Evolutionary conservation across 2,329 filamentous ascomycete genomes (phyloP), one percentile per base, ranked within the genome.

Genomic region (Ilyonectria destructans): DNA sequence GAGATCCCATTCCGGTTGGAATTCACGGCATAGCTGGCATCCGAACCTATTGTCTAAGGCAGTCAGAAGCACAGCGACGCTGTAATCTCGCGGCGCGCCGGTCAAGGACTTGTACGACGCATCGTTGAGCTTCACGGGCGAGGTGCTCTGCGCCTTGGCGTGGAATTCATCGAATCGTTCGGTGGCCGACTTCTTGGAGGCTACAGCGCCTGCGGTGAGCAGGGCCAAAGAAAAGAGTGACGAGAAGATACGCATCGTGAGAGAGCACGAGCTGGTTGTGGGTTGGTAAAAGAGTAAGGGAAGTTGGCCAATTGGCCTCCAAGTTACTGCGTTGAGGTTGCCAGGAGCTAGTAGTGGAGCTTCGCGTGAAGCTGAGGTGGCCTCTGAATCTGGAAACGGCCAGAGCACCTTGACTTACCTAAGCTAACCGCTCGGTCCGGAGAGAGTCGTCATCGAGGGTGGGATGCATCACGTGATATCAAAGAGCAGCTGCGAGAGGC

Each of bases 1-100:
- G 61, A 98, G 82, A 62, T 97, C 93, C 93, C 95, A 99, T 83
- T 99, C 96, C 1, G 95, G 92, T 80, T 97, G 93, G 81, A 99
- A 97, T 60, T 97, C 94, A 59, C 90, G 89, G 82, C 96, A 99
- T 56, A 98, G 86, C 72, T 91, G 86, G 80, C 96, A 99, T 68
- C 93, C 93, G 79, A 93, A 98, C 66, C 94, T 90, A 35, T 90
- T 78, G 73, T 97, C 95, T 77, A 95, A 83, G 43, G 96, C 96
- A 1, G 96, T 99, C 72, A 99, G 85, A 15, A 99, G 88, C 3
- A 99, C 88, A 2, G 91, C 92, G 31, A 93, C 88, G 45, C 91
- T 91, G 81, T 98, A 97, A 82, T 99, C 93, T 73, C 96, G 90
- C 13, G 95, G 94, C 1, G 89, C 83, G 17, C 89, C 84, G 3